These are phyloP conservation scores for Arxiozyma slooffiae DNA, from an alignment of 1,139 yeast genomes.

Conservation along the genomic window DNA sequence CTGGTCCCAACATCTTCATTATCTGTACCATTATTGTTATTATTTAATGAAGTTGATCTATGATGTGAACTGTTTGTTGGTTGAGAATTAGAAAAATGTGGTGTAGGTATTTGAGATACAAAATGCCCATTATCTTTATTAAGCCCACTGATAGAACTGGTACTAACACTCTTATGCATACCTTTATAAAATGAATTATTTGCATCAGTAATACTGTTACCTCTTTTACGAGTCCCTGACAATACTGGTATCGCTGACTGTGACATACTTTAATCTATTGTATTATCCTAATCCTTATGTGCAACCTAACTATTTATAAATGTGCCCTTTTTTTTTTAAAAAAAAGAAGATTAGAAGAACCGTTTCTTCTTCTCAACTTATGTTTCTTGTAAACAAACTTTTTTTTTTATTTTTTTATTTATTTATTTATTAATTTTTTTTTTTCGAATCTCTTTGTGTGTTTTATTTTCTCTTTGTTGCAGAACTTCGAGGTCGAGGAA, in stretches of 20 bases:
- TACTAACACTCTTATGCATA: background rate
- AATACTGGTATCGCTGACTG: background rate
- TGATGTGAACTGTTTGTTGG: background rate
- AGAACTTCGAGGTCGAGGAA: background rate
- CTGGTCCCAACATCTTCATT: background rate
- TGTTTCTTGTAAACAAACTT: no score
- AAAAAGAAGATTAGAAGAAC: background rate
- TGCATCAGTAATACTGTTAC: background rate
- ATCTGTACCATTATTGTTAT: background rate
- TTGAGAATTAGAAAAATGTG: background rate
- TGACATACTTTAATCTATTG: background rate
- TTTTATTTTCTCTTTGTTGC: background rate
- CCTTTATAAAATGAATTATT: background rate
- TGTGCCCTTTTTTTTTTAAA: background rate
- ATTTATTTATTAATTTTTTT: no score
- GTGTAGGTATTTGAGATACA: slow-evolving; percentile 4
- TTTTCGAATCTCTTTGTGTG: background rate
- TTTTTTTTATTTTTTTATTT: no score
- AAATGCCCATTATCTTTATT: background rate
- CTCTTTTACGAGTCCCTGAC: background rate
- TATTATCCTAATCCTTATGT: background rate
- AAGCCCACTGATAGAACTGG: background rate
- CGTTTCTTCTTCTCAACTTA: no score
- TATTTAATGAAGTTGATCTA: background rate
- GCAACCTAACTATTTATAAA: background rate